Base-by-base conservation (phyloP, 164 flowering plant genomes). In the Aristolochia californica region DNA sequence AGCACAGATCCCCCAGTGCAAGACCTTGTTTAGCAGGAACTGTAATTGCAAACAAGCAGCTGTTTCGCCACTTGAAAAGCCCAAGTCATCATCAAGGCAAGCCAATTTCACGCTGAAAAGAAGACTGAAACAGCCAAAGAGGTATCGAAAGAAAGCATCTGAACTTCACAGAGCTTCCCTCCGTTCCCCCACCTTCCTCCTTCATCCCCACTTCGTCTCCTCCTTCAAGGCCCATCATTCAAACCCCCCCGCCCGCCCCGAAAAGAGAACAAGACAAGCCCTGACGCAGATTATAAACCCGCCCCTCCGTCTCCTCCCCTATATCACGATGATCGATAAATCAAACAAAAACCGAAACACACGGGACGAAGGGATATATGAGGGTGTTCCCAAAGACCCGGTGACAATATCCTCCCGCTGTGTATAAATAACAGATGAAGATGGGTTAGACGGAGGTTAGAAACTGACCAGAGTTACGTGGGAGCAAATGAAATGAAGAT, bases 401-500 rank as follows among this genome's bases (percentile, higher is more conserved):
- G 72, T 64, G 68, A 68, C 68, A 52, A 43, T 59, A 30, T 68
- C 58, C 34, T 66, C 58, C 62, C 65, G 65, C 62, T 43, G 26
- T 61, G 78, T 78, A 74, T 83, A 84, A 78, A 87, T 87, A 83
- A 81, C 68, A 49, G 54, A 27, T 78, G 38, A 50, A 74, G 65
- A 13, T 43, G 60, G 56, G 67, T 63, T 81, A 71, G 58, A 53
- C 5, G 13, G 2, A 77, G 77, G 82, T 85, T 78, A 76, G 73
- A 73, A 62, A 59, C 75, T 75, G 59, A 79, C 93, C 70, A 47
- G 71, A 74, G 91, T 82, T 43, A 43, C 30, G 38, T 45, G 67
- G n/a, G 65, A 60, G 54, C 56, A 77, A 77, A 76, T 78, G 85
- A 80, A 80, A 83, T 83, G 80, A 57, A 68, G 52, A 57, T 62